These are phyloP conservation scores for Corynascus novoguineensis DNA, from an alignment of 495 filamentous ascomycete species.

Conservation along the genomic window DNA sequence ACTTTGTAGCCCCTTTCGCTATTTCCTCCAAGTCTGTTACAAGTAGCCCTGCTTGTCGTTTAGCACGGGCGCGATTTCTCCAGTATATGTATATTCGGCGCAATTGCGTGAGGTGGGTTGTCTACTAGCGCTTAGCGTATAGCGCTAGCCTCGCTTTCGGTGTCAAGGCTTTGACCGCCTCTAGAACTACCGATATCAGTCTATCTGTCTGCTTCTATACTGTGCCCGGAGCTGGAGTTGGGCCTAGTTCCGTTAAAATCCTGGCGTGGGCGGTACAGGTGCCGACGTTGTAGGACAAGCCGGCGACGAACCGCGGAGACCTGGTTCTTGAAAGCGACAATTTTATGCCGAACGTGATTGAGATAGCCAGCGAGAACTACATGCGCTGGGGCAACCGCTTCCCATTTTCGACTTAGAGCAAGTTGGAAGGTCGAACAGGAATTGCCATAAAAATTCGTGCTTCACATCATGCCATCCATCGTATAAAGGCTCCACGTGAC, in stretches of 20 bases:
- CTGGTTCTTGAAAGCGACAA: too few relatives aligned
- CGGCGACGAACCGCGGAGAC: too few relatives aligned
- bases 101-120: background rate
- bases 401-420: too few relatives aligned
- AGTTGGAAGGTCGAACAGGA: too few relatives aligned
- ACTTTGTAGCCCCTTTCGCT: background rate
- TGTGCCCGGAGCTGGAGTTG: background rate
- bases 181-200: slow-evolving; percentile 8
- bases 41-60: background rate
- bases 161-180: slow-evolving; percentile 7
- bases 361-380: too few relatives aligned
- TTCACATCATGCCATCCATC: too few relatives aligned
- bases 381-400: too few relatives aligned
- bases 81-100: background rate
- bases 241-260: background rate
- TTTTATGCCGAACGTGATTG: too few relatives aligned
- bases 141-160: slow-evolving; percentile 8
- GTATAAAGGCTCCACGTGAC: too few relatives aligned
- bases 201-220: slow-evolving; percentile 13
- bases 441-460: too few relatives aligned
- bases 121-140: slow-evolving; percentile 15
- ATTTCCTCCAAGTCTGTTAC: background rate
- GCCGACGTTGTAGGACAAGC: too few relatives aligned
- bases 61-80: background rate
- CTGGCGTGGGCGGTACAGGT: too few relatives aligned